Percentiles rank a stretch among this genome's conserved stretches.
phyloP scores from a whole-genome alignment of 2,329 filamentous ascomycete species.

The Didymella keratinophila region DNA sequence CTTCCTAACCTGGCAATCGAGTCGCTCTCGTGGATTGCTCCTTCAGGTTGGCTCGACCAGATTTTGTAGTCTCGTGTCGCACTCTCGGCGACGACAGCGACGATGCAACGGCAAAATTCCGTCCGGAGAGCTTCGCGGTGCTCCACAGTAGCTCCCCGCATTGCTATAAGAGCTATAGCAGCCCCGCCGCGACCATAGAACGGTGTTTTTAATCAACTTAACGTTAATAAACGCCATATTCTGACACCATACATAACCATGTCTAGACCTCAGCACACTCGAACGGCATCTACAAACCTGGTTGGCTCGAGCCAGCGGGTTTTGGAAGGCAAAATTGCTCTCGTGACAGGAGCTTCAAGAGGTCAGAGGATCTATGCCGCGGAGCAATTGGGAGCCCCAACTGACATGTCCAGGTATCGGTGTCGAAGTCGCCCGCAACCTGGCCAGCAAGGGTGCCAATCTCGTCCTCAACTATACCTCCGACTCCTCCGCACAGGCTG shows the following conservation, averaged over 20 bases:
- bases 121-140: conserved; percentile 16
- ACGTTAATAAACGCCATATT: background rate
- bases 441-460: conserved; percentile 75
- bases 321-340: conserved; percentile 75
- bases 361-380: conserved; percentile 56
- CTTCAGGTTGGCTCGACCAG: conserved; percentile 9
- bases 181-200: conserved; percentile 12
- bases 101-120: conserved; percentile 20
- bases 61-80: conserved; percentile 14
- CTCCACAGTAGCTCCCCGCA: conserved; percentile 24
- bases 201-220: background rate
- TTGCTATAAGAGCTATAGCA: conserved; percentile 17
- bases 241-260: conserved; percentile 33
- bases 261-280: conserved; percentile 48
- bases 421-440: conserved; percentile 69
- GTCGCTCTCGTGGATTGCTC: conserved; percentile 7
- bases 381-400: background rate
- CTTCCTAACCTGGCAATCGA: conserved; percentile 3
- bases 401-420: conserved; percentile 70
- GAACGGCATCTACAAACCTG: conserved; percentile 53
- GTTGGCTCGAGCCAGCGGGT: conserved; percentile 44
- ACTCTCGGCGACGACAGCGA: conserved; percentile 19
- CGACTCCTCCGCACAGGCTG: conserved; percentile 62
- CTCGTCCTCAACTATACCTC: conserved; percentile 77
- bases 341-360: conserved; percentile 81